Base-by-base conservation (phyloP, 2,329 filamentous ascomycete genomes). In the Myrmaecium sp. region DNA sequence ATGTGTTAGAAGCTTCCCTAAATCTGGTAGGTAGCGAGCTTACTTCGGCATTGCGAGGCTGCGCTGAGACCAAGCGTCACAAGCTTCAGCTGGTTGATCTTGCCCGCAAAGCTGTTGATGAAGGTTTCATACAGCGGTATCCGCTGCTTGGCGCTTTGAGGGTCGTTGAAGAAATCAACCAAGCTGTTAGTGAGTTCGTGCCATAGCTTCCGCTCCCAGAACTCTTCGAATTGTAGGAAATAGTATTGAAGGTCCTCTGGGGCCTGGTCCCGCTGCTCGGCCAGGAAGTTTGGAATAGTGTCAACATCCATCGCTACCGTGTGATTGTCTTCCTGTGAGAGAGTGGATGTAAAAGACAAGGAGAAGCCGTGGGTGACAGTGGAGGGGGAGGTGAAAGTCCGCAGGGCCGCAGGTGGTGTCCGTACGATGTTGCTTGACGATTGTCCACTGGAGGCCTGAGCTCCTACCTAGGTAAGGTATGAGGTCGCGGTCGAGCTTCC, bases 171-270 rank as follows among this genome's bases (percentile, higher is more conserved):
- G 67, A 86, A 94, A 39, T 79, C 68, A 41, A 93, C 64, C 30
- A 98, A 69, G 28, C 75, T 65, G 47, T 93, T 78, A 18, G 89
- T 98, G 40, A 98, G 76, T 59, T 98, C 84, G 62, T 98, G 89
- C 89, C 89, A 98, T 58, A 98, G 69, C 61, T 94, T 94, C 45
- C 86, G 75, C 64, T 98, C 89, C 89, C 89, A 98, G 49, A 74
- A 80, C 51, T 92, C 83, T 62, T 98, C 89, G 39, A 98, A 93
- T 44, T 76, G 72, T 43, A 98, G 68, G 54, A 94, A 80, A 46
- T 80, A 71, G 44, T 76, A 69, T 58, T 94, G 84, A 28, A 92
- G 69, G 52, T 92, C 79, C 41, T 83, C 79, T 27, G 83, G 79
- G 44, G 83, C 80, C 51, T 74, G 64, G 49, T 93, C 82, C 51